Evolutionary conservation across 2,329 filamentous ascomycete genomes (phyloP).

Genomic region (Verticillium nubilum): DNA sequence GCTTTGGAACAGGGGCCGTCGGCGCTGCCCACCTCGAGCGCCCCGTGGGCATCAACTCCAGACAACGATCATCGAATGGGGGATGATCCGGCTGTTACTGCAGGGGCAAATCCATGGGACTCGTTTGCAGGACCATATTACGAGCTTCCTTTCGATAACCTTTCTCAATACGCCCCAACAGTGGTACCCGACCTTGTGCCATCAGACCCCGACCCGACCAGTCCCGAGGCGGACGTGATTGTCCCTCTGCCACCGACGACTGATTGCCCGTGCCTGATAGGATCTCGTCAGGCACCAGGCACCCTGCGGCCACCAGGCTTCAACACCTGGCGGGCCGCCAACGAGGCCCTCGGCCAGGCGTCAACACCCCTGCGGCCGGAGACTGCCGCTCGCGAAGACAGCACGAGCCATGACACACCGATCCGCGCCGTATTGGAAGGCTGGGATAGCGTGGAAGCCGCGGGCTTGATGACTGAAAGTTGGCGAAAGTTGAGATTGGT

Average conservation of each 20-base stretch:
- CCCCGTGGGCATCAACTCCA: neutral
- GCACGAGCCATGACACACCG: slow-evolving; percentile 17
- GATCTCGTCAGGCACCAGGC: neutral
- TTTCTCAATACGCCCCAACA: neutral
- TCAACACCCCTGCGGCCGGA: slow-evolving; percentile 8
- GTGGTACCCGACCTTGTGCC: neutral
- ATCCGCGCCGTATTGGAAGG: slow-evolving; percentile 19
- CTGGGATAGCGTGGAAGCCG: slow-evolving; percentile 21
- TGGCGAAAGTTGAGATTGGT: slow-evolving; percentile 20
- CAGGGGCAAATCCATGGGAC: neutral
- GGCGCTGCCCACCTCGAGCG: neutral
- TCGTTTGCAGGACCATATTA: neutral
- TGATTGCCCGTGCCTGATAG: neutral
- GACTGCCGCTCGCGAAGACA: slow-evolving; percentile 13
- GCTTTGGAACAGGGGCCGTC: neutral
- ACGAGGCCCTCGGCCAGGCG: slow-evolving; percentile 11
- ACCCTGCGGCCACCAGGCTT: neutral
- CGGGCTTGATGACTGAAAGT: slow-evolving; percentile 17
- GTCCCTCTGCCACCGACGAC: neutral
- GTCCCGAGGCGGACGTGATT: neutral
- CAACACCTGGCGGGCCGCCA: slow-evolving; percentile 21
- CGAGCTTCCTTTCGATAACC: neutral
- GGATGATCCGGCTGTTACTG: neutral
- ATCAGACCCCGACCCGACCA: neutral
- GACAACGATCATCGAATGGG: neutral